Evolutionary conservation across 257 asterid species (phyloP).

Genomic region (Voacanga thouarsii): DNA sequence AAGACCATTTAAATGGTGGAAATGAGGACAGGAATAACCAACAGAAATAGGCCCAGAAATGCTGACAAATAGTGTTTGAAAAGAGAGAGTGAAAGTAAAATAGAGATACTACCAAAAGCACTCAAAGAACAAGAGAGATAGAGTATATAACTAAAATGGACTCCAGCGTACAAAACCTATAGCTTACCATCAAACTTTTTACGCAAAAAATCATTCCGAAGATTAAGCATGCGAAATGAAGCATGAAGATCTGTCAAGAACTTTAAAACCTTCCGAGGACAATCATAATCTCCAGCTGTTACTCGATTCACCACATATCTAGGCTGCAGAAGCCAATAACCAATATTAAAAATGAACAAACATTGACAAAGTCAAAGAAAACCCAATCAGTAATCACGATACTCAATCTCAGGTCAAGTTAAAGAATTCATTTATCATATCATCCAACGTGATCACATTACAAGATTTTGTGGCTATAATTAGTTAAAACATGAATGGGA

Average conservation of each 20-base stretch:
- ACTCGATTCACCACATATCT: conserved; percentile 97
- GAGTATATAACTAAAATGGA: too few relatives aligned
- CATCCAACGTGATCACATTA: background rate
- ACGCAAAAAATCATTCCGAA: conserved; percentile 91
- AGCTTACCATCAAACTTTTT: conserved; percentile 88
- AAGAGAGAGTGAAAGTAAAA: background rate
- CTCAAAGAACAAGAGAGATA: background rate
- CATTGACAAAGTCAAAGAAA: background rate
- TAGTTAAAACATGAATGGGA: background rate
- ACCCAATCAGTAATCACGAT: background rate
- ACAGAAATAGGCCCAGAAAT: background rate
- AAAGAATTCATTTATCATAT: background rate
- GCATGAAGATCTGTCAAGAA: conserved; percentile 89
- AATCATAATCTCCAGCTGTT: conserved; percentile 95
- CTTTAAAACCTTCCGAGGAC: conserved; percentile 80
- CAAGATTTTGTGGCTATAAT: background rate
- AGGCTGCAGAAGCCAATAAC: conserved; percentile 58
- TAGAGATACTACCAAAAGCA: background rate
- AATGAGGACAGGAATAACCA: background rate
- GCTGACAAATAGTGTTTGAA: background rate
- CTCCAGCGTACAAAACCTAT: background rate
- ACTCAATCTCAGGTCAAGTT: background rate
- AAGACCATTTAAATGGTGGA: background rate
- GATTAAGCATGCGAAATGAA: conserved; percentile 97
- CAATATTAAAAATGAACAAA: background rate